Conservation (phyloP, 768 basidiomycete species). For the Leccinum uliginosum region DNA sequence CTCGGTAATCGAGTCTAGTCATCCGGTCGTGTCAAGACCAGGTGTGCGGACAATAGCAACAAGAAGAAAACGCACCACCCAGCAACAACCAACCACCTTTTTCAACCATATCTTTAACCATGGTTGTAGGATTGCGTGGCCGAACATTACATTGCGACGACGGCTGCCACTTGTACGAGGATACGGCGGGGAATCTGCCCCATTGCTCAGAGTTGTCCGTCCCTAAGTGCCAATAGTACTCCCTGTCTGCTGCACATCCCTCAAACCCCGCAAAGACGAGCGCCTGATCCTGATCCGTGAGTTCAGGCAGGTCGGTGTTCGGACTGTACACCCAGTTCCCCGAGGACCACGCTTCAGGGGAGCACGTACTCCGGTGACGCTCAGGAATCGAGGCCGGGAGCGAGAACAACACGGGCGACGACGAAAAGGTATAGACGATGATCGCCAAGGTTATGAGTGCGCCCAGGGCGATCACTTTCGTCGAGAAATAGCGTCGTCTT, state of each 20-base stretch:
- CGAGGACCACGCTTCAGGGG: slow-evolving; percentile 32
- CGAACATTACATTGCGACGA: slow-evolving; percentile 40
- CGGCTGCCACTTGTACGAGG: slow-evolving; percentile 53
- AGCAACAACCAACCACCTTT: slow-evolving; percentile 68
- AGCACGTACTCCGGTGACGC: slow-evolving; percentile 29
- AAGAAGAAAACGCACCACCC: slow-evolving; percentile 44
- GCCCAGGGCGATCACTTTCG: slow-evolving; percentile 25
- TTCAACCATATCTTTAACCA: slow-evolving; percentile 58
- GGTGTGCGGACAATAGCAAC: not conserved
- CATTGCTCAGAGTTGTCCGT: slow-evolving; percentile 44
- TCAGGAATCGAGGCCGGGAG: slow-evolving; percentile 19
- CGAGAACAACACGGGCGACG: slow-evolving; percentile 10
- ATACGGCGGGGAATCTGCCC: slow-evolving; percentile 49
- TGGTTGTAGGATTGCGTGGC: slow-evolving; percentile 36
- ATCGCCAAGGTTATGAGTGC: slow-evolving; percentile 23
- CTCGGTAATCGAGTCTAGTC: slow-evolving; percentile 62
- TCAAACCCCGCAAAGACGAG: slow-evolving; percentile 51
- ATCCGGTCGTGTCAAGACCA: not conserved
- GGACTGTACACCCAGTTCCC: slow-evolving; percentile 42
- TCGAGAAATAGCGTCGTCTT: slow-evolving; percentile 20
- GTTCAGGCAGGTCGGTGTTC: slow-evolving; percentile 30
- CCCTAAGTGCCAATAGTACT: slow-evolving; percentile 61
- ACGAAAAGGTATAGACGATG: slow-evolving; percentile 29
- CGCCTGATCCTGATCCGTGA: slow-evolving; percentile 41
- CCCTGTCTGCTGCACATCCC: slow-evolving; percentile 60